These are phyloP conservation scores for Diaporthe nobilis DNA, from an alignment of 2,329 filamentous ascomycete species.

Conservation along the genomic window DNA sequence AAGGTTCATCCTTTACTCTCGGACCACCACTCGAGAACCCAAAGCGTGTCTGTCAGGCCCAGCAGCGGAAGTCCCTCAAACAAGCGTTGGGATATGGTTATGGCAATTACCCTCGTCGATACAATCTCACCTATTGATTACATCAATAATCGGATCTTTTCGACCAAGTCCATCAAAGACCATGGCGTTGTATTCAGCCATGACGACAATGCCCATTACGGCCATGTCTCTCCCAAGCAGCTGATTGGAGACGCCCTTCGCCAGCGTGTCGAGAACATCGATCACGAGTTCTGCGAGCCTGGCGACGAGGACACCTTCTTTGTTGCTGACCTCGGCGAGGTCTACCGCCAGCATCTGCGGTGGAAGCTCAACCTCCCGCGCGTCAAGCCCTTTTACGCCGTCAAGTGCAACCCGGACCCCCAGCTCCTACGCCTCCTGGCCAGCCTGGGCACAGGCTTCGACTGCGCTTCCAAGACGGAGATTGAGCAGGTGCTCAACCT, in stretches of 20 bases:
- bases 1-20: conserved; percentile 4
- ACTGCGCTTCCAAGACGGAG: conserved; percentile 97
- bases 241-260: conserved; percentile 90
- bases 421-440: conserved; percentile 90
- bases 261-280: conserved; percentile 85
- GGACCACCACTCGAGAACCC: neutral
- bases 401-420: conserved; percentile 98
- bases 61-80: conserved; percentile 46
- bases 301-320: conserved; percentile 99
- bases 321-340: conserved; percentile 96
- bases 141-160: conserved; percentile 63
- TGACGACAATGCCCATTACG: conserved; percentile 57
- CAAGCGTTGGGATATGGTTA: conserved; percentile 71
- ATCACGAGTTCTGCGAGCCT: conserved; percentile 88
- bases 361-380: conserved; percentile 96
- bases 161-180: conserved; percentile 57
- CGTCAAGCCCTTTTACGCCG: conserved; percentile 97
- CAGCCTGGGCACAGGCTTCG: conserved; percentile 92
- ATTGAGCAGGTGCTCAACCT: conserved; percentile 91
- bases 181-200: conserved; percentile 49
- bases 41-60: conserved; percentile 42
- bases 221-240: conserved; percentile 74
- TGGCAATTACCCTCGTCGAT: conserved; percentile 73
- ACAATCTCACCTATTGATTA: conserved; percentile 66
- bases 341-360: conserved; percentile 97